phyloP scores from a whole-genome alignment of 768 basidiomycete genomes.

The Sporobolomyces roseus region DNA sequence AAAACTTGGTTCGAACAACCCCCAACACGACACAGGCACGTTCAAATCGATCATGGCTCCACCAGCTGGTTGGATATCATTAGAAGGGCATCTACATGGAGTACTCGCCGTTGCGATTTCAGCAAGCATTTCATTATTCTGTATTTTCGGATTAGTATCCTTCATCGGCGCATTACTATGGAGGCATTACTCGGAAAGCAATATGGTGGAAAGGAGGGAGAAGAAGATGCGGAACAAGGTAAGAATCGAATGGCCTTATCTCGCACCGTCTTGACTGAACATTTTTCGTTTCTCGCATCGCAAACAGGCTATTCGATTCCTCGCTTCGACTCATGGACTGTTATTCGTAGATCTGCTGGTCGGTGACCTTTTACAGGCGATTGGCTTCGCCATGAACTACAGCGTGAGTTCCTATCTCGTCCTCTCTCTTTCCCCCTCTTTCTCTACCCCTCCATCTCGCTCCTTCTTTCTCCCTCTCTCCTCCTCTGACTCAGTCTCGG shows the following conservation, averaged over 20 bases:
- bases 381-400: slow-evolving; percentile 19
- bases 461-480: no score
- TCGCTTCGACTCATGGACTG: slow-evolving; percentile 12
- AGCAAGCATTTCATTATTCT: slow-evolving; percentile 2
- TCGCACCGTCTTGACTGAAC: no score
- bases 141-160: not conserved
- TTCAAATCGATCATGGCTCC: not conserved
- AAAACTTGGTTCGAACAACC: no score
- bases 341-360: not conserved
- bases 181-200: not conserved
- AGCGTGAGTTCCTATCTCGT: no score
- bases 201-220: not conserved
- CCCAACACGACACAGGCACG: no score
- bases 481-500: no score
- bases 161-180: slow-evolving; percentile 13
- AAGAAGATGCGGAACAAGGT: not conserved
- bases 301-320: slow-evolving; percentile 31
- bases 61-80: not conserved
- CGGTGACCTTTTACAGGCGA: slow-evolving; percentile 23
- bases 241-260: no score
- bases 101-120: slow-evolving; percentile 3
- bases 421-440: no score
- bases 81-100: not conserved
- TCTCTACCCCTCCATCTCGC: not conserved
- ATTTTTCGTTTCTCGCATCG: no score